Conservation (phyloP, 306 rosid species). For the Corylus americana region DNA sequence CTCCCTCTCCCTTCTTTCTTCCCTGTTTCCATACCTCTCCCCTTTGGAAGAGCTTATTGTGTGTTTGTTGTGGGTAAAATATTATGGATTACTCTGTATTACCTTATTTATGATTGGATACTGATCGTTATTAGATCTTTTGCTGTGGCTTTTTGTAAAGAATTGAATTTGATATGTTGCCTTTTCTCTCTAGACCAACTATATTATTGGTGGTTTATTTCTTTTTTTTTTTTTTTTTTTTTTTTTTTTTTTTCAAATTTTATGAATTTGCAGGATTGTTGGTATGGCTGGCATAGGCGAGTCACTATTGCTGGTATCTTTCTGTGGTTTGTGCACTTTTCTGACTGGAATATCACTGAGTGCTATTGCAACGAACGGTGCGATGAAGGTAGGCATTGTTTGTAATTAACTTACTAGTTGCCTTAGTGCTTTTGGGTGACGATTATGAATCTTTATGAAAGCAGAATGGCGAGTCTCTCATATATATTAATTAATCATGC, state of each 20-base stretch:
- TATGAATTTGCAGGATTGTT: conserved; percentile 77
- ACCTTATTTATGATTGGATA: not conserved
- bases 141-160: conserved; percentile 7
- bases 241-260: not conserved
- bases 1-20: not conserved
- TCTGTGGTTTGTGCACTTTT: conserved; percentile 92
- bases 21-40: not conserved
- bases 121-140: not conserved
- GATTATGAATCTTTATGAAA: not conserved
- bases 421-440: not conserved
- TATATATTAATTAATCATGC: not conserved
- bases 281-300: conserved; percentile 97
- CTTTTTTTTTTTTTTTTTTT: too few species aligned
- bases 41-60: not conserved
- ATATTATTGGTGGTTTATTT: conserved; percentile 15
- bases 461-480: not conserved
- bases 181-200: conserved; percentile 20
- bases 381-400: conserved; percentile 80
- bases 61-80: not conserved
- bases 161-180: conserved; percentile 27
- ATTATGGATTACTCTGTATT: not conserved
- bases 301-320: conserved; percentile 67
- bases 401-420: not conserved
- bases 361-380: conserved; percentile 99
- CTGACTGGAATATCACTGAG: conserved; percentile 92